Evolutionary conservation across 345 rosid species (phyloP).

Genomic region (Abelmoschus esculentus): DNA sequence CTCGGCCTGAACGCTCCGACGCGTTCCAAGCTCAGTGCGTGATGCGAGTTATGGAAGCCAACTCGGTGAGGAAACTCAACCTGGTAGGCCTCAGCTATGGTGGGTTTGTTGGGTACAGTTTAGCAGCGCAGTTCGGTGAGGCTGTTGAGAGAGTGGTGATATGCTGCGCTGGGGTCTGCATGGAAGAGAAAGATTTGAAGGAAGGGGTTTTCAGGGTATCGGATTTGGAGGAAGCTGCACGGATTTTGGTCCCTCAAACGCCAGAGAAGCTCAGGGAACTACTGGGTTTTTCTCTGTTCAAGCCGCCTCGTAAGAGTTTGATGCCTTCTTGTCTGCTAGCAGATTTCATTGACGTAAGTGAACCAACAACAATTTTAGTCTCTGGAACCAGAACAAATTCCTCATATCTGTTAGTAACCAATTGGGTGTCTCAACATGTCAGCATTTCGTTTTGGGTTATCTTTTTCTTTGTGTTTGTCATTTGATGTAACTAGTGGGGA

Average conservation of each 20-base stretch:
- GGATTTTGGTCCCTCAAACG: constrained; percentile 57
- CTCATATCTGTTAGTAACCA: not conserved
- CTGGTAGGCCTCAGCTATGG: constrained; percentile 81
- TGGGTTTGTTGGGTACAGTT: constrained; percentile 68
- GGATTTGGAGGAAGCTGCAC: constrained; percentile 62
- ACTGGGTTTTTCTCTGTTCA: constrained; percentile 35
- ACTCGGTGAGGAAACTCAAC: constrained; percentile 40
- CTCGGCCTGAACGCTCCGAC: constrained; percentile 66
- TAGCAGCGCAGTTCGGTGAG: constrained; percentile 56
- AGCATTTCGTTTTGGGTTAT: not conserved
- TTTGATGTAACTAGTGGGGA: not conserved
- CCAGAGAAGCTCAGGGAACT: constrained; percentile 55
- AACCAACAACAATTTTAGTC: not conserved
- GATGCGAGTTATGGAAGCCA: constrained; percentile 53
- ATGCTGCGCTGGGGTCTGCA: constrained; percentile 64
- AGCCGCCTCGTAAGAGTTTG: constrained; percentile 32
- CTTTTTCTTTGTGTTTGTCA: not conserved
- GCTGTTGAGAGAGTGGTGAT: constrained; percentile 62
- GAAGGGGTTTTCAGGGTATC: constrained; percentile 50
- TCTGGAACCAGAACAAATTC: not conserved
- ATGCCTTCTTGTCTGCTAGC: constrained; percentile 47
- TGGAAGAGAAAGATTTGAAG: constrained; percentile 71
- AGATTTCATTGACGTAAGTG: constrained; percentile 44
- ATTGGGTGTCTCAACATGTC: not conserved
- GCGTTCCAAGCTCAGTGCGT: constrained; percentile 68